phyloP scores from a whole-genome alignment of 257 asterid genomes.

The Linderniella brevidens region DNA sequence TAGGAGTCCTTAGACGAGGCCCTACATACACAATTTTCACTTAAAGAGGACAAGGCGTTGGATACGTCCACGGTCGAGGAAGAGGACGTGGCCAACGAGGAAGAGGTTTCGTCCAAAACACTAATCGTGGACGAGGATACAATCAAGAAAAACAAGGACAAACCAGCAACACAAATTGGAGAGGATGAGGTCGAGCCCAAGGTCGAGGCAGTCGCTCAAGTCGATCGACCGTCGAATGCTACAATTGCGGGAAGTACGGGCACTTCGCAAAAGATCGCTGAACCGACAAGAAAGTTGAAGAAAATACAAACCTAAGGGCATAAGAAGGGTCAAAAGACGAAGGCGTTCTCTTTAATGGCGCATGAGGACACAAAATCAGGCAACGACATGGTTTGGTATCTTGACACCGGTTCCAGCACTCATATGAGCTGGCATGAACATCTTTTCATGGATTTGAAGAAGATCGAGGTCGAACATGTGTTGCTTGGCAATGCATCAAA shows the following conservation, averaged over 20 bases:
- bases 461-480: not conserved
- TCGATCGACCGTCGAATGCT: not conserved
- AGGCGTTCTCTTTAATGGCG: not conserved
- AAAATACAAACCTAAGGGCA: not conserved
- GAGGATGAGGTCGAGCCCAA: too few species aligned
- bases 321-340: not conserved
- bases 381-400: constrained; percentile 1
- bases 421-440: not conserved
- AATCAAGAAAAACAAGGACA: not conserved
- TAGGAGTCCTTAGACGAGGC: not conserved
- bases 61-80: not conserved
- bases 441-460: not conserved
- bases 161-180: not conserved
- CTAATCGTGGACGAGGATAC: not conserved
- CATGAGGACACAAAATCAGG: too few species aligned
- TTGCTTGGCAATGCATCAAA: not conserved
- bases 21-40: not conserved
- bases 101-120: not conserved
- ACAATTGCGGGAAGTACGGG: constrained; percentile 2
- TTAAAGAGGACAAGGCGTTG: not conserved
- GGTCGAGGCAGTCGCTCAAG: too few species aligned
- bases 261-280: not conserved
- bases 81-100: constrained; percentile 5
- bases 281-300: not conserved
- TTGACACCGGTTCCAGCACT: not conserved